Base-by-base conservation (phyloP, 2,329 filamentous ascomycete genomes). In the Blastomyces gilchristii region DNA sequence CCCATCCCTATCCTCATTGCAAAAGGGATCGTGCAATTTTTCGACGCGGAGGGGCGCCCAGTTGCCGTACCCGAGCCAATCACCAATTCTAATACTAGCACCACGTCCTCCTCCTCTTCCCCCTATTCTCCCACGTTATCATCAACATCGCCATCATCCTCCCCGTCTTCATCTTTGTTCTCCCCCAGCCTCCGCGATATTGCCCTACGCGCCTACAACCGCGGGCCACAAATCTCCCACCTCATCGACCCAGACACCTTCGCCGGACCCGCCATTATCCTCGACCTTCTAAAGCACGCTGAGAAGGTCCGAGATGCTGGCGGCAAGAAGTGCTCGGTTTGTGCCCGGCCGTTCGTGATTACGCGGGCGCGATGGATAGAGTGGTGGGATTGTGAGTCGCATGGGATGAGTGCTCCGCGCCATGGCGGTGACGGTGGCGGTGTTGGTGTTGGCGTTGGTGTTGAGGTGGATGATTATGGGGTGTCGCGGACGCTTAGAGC, bases 351-450 rank as follows among this genome's bases (percentile, higher is more conserved):
- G 8, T 79, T 77, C 56, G 73, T 80, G 6, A 69, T 78, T 59
- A 72, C 77, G 18, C 74, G 77, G 11, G 70, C 74, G 0, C 71
- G 77, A 65, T 80, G 78, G 76, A 69, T 78, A 18, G 78, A 80
- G 63, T 72, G 69, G 69, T 72, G 70, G 69, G 61, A 62, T 60
- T 64, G 61, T 45, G 76, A 12, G 69, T 73, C 0, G 71, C 75
- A 66, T 78, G 76, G 47, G 45, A 18, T 25, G n/a, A 47, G 18
- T 59, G 31, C 77, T 69, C 78, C 25, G 78, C 79, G 64, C 8
- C 8, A 12, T 37, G 31, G 14, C 18, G 53, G 5, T 12, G 56
- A 2, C 4, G 22, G 22, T 25, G 39, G 3, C 18, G 56, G 18
- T 45, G 39, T 14, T 43, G 22, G 11, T 22, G n/a, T 22, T 22